Evolutionary conservation across 257 asterid genomes (phyloP).

Genomic region (Solanum sparsipilum): DNA sequence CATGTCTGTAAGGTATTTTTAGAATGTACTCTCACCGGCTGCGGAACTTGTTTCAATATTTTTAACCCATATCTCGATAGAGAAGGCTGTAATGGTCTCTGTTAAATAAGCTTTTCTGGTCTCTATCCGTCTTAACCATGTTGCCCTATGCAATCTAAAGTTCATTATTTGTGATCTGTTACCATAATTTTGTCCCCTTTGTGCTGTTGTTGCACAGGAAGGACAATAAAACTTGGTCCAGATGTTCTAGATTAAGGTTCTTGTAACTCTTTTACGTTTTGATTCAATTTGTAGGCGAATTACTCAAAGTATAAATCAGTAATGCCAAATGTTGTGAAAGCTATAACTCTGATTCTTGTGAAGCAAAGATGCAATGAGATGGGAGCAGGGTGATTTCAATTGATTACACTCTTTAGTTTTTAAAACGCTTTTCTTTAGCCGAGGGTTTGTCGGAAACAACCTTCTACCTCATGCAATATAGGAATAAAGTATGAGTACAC

Average conservation of each 20-base stretch:
- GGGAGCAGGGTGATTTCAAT: neutral
- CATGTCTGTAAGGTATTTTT: neutral
- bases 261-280: neutral
- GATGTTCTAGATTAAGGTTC: neutral
- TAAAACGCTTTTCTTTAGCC: neutral
- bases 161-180: neutral
- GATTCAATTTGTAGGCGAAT: neutral
- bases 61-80: neutral
- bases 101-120: neutral
- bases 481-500: neutral
- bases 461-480: neutral
- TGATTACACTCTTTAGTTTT: neutral
- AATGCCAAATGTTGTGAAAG: neutral
- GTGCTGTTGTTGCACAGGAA: neutral
- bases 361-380: neutral
- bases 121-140: neutral
- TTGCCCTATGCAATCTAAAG: neutral
- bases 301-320: neutral
- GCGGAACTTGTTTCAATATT: neutral
- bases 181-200: neutral
- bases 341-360: neutral
- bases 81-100: neutral
- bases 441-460: neutral
- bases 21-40: neutral
- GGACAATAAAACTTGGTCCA: neutral